These are phyloP conservation scores for Aureobasidium melanogenum DNA, from an alignment of 2,329 filamentous ascomycete species.

Conservation along the genomic window DNA sequence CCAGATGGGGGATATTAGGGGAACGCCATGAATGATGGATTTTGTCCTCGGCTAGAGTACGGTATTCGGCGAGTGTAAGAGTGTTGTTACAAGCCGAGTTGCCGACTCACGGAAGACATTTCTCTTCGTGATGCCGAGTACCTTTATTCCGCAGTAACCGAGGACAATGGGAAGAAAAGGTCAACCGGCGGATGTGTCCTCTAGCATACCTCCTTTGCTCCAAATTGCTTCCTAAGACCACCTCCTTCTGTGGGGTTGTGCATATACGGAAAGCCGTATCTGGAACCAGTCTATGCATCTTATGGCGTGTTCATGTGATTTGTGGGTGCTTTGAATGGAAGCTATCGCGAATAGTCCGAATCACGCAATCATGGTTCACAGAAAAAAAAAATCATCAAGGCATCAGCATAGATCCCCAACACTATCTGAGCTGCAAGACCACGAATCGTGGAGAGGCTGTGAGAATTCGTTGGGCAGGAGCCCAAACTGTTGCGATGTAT, in stretches of 20 bases:
- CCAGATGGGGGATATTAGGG: not conserved
- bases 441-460: not conserved
- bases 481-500: not conserved
- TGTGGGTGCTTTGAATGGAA: not conserved
- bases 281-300: not conserved
- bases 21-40: not conserved
- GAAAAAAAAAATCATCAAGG: not conserved
- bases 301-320: not conserved
- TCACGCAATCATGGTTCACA: slow-evolving; percentile 1
- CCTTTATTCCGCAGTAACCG: not conserved
- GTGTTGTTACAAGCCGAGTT: not conserved
- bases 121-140: not conserved
- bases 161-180: not conserved
- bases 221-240: not conserved
- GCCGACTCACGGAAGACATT: not conserved
- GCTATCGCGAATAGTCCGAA: not conserved
- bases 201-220: not conserved
- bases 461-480: not conserved
- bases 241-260: not conserved
- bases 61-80: not conserved
- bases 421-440: not conserved
- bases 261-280: not conserved
- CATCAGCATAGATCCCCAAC: not conserved
- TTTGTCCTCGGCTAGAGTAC: not conserved
- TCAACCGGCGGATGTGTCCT: not conserved